Evolutionary conservation across 2,329 filamentous ascomycete genomes (phyloP), one percentile per base, ranked within the genome.

Genomic region (Trichoderma cornu-damae): DNA sequence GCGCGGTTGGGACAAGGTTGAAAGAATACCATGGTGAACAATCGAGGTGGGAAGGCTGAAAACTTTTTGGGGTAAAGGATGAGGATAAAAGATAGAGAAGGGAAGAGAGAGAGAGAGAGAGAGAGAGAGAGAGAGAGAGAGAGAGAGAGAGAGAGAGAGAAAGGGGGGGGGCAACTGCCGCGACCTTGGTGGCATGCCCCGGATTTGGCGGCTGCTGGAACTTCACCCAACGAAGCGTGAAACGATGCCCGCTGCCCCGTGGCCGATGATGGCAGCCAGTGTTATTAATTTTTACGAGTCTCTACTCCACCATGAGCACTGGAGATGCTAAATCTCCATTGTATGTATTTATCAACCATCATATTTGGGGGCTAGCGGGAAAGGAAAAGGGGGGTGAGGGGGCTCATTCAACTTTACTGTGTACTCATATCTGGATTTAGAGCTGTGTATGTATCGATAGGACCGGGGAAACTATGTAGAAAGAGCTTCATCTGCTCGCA

Each of bases 231-330:
- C 6, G 20, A 26, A 38, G 44, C 51, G 26, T 37, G 37, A 44
- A 26, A 8, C 4, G 24, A 26, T 24, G 28, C 28, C 14, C 35
- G 50, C 32, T 40, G n/a, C 22, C n/a, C 14, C 12, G 28, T 34
- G 37, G 46, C 32, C 16, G 3, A 22, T 26, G 43, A 51, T 26
- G 47, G 38, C 16, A 22, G 38, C 22, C 46, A 24, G 35, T 52
- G 56, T 57, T 32, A 42, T 42, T 37, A 22, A 40, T 57, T 51
- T 53, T 49, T 43, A 48, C 53, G 57, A 59, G 51, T 57, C 60
- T 62, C 61, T 58, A 62, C 61, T 61, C 60, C 58, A 59, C 50
- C 11, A 35, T 16, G 24, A 56, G 26, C 35, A 60, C 20, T 18
- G 60, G 48, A 20, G 55, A 53, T 47, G 24, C 34, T 34, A 22